Conservation (phyloP, 2,329 filamentous ascomycete species). For the Neonectria hederae region DNA sequence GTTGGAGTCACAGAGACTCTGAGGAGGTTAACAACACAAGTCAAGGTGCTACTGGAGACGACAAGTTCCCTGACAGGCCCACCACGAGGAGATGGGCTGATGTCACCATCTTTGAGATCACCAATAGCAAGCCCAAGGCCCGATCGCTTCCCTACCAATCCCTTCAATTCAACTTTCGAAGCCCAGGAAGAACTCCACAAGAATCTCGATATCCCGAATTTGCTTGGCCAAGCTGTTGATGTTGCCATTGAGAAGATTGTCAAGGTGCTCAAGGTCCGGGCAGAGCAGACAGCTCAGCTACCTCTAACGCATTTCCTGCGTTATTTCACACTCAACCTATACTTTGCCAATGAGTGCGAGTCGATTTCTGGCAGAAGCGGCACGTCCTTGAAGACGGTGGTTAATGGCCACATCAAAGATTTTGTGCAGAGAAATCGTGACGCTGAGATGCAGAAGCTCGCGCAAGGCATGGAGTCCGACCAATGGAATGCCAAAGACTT, state of each 20-base stretch:
- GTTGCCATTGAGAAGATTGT: slow-evolving; percentile 80
- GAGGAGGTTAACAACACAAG: slow-evolving; percentile 85
- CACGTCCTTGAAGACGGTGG: slow-evolving; percentile 77
- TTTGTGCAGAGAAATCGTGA: slow-evolving; percentile 79
- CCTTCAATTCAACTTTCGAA: slow-evolving; percentile 49
- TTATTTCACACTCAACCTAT: slow-evolving; percentile 83
- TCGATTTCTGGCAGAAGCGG: slow-evolving; percentile 83
- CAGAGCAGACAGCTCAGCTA: slow-evolving; percentile 75
- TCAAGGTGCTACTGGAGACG: slow-evolving; percentile 94
- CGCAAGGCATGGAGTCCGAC: slow-evolving; percentile 81
- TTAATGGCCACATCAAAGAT: slow-evolving; percentile 83
- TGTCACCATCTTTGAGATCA: slow-evolving; percentile 60
- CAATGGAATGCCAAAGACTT: slow-evolving; percentile 85
- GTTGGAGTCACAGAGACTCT: slow-evolving; percentile 88
- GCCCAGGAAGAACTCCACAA: slow-evolving; percentile 81
- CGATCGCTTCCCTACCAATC: slow-evolving; percentile 41
- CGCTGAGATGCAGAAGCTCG: slow-evolving; percentile 76
- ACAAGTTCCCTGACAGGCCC: slow-evolving; percentile 75
- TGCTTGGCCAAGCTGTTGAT: slow-evolving; percentile 83
- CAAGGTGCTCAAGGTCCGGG: slow-evolving; percentile 79
- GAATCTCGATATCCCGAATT: slow-evolving; percentile 78
- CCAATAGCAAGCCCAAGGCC: slow-evolving; percentile 62
- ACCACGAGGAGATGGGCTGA: slow-evolving; percentile 51
- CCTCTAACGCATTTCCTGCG: slow-evolving; percentile 77
- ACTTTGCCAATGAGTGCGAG: slow-evolving; percentile 89